Evolutionary conservation across 306 rosid species (phyloP).

Genomic region (Begonia masoniana): DNA sequence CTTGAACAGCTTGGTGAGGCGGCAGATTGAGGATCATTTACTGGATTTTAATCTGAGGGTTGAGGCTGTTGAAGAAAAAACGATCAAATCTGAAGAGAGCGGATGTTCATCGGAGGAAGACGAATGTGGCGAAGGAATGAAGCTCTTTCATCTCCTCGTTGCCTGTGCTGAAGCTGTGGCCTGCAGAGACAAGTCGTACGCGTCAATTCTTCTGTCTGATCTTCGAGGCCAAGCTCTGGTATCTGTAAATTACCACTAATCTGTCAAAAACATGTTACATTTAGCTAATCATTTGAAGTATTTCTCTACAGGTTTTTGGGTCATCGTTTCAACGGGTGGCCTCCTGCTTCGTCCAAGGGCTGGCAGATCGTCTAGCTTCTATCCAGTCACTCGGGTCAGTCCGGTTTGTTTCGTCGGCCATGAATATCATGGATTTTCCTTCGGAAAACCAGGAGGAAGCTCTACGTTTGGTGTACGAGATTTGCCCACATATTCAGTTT

Average conservation of each 20-base stretch:
- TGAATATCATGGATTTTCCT: slow-evolving; percentile 39
- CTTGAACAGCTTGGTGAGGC: slow-evolving; percentile 23
- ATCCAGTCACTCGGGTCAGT: slow-evolving; percentile 44
- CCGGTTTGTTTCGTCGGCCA: slow-evolving; percentile 17
- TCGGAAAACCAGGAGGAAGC: slow-evolving; percentile 62
- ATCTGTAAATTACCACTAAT: no score
- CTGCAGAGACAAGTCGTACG: slow-evolving; percentile 63
- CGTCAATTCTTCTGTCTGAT: slow-evolving; percentile 46
- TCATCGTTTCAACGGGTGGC: slow-evolving; percentile 79
- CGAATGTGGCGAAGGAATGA: slow-evolving; percentile 60
- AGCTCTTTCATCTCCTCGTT: slow-evolving; percentile 69
- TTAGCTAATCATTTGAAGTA: no score
- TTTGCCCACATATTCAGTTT: slow-evolving; percentile 69
- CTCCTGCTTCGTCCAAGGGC: slow-evolving; percentile 76
- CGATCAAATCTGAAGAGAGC: slow-evolving; percentile 15
- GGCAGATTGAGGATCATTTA: slow-evolving; percentile 55
- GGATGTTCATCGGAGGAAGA: slow-evolving; percentile 25
- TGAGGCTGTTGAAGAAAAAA: slow-evolving; percentile 47
- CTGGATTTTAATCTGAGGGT: slow-evolving; percentile 49
- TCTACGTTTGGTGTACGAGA: slow-evolving; percentile 48
- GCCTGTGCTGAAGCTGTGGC: slow-evolving; percentile 94
- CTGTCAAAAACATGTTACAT: no score
- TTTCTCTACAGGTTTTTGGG: slow-evolving; percentile 31
- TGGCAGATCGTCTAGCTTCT: slow-evolving; percentile 39
- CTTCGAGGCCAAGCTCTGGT: slow-evolving; percentile 44